Evolutionary conservation across 2,329 filamentous ascomycete genomes (phyloP), one percentile per base, ranked within the genome.

Genomic region (Trichoderma aggressivum): DNA sequence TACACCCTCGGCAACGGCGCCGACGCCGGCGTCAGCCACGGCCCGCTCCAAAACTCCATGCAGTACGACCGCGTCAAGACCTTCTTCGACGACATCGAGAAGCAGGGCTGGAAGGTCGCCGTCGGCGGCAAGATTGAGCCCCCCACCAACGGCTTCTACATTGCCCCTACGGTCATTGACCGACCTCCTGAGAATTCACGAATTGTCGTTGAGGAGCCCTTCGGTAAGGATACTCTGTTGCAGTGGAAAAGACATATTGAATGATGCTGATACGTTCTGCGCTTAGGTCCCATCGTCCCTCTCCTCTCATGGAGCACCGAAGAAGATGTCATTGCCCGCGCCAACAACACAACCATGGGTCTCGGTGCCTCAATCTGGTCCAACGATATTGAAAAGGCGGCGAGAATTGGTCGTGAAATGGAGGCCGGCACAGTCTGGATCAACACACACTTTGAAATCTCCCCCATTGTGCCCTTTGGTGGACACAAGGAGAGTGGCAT

Each of bases 61-160:
- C 89, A 90, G 75, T 89, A 84, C 43, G 73, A 65, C 11, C 71
- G 43, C 34, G 69, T 71, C n/a, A 72, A 71, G 62, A 69, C 63
- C 7, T 55, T 71, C 24, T 72, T 65, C 30, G 39, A 86, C 24
- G 84, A 77, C 30, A 76, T 79, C 32, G 78, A 78, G 50, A 78
- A 77, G 59, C 73, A 75, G 3, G 78, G 79, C 59, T 78, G 78
- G 28, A 76, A 73, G 7, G 70, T 79, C 6, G 76, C 75, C 10
- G 70, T 76, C 0, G 80, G 80, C 11, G 81, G 80, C 16, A 89
- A 75, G 14, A 72, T 74, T 0, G 36, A 78, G 12, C 71, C 76
- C 81, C 91, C 92, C 71, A 80, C 84, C 75, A 90, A 93, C 84
- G 92, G 92, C 68, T 96, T 92, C 87, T 96, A 94, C 85, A 94